A percentile compares a stretch with the other conserved stretches of the same genome.
Conservation (phyloP, 257 asterid genomes). For the Gentiana straminea region DNA sequence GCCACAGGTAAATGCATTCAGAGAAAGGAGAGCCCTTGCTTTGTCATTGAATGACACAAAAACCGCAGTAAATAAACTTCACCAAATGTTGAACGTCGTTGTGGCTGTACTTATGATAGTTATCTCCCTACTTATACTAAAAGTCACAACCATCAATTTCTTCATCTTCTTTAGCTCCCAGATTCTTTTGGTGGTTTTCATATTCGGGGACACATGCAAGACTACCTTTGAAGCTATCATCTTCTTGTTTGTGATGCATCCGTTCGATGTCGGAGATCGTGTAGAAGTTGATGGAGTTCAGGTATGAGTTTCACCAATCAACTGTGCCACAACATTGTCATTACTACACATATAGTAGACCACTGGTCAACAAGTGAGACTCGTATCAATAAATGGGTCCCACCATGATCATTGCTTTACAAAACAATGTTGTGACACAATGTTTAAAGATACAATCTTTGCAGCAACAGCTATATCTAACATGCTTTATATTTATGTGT, state of each 20-base stretch:
- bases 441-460: too few relatives aligned
- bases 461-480: not conserved
- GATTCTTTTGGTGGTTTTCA: conserved; percentile 63
- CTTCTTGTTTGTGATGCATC: conserved; percentile 92
- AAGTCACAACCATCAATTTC: conserved; percentile 71
- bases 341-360: not conserved
- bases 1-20: conserved; percentile 68
- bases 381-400: too few relatives aligned
- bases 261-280: conserved; percentile 94
- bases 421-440: too few relatives aligned
- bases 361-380: too few relatives aligned
- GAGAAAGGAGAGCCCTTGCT: conserved; percentile 90
- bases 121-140: conserved; percentile 75
- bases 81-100: conserved; percentile 63
- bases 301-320: conserved; percentile 18
- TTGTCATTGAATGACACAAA: conserved; percentile 86
- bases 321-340: not conserved
- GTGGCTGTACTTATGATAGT: conserved; percentile 40
- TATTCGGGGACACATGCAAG: conserved; percentile 94
- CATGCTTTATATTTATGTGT: not conserved
- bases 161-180: conserved; percentile 82
- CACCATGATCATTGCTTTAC: too few relatives aligned
- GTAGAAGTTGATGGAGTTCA: conserved; percentile 81
- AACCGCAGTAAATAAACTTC: conserved; percentile 83
- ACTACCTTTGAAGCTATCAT: conserved; percentile 87